A percentile compares a stretch with the other conserved stretches of the same genome.
phyloP scores from a whole-genome alignment of 805 yeast species.

The Spathaspora boniae region DNA sequence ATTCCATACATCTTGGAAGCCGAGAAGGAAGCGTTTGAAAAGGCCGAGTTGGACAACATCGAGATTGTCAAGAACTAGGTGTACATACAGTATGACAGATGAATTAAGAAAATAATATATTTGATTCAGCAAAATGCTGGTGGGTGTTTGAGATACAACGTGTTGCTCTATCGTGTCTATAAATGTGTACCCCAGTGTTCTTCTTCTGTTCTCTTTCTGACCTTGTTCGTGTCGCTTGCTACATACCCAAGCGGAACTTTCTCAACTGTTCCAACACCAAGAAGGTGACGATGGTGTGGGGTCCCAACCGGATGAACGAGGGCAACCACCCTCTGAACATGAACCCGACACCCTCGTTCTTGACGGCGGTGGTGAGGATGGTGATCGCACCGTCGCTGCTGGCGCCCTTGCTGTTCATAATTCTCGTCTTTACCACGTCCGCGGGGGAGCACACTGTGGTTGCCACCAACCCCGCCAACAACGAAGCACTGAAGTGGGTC shows the following conservation, averaged over 20 bases:
- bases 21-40: slow-evolving; percentile 88
- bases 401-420: slow-evolving; percentile 63
- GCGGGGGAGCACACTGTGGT: slow-evolving; percentile 93
- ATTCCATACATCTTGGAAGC: slow-evolving; percentile 90
- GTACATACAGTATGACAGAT: slow-evolving; percentile 1
- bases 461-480: slow-evolving; percentile 82
- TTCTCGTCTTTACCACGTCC: slow-evolving; percentile 84
- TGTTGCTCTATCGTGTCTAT: no score
- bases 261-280: slow-evolving; percentile 66
- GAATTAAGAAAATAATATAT: background rate
- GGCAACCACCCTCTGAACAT: slow-evolving; percentile 93
- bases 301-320: slow-evolving; percentile 80
- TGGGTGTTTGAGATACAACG: background rate
- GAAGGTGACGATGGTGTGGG: slow-evolving; percentile 70
- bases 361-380: slow-evolving; percentile 54
- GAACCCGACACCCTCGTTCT: slow-evolving; percentile 69
- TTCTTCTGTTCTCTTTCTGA: slow-evolving; percentile 3
- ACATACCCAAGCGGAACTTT: slow-evolving; percentile 49
- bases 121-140: background rate
- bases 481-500: slow-evolving; percentile 76
- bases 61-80: slow-evolving; percentile 21
- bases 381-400: slow-evolving; percentile 42
- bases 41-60: slow-evolving; percentile 82
- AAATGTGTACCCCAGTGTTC: slow-evolving; percentile 1
- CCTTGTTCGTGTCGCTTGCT: slow-evolving; percentile 1